Conservation (phyloP, 2,329 filamentous ascomycete species). For the Coniochaeta prunicola region DNA sequence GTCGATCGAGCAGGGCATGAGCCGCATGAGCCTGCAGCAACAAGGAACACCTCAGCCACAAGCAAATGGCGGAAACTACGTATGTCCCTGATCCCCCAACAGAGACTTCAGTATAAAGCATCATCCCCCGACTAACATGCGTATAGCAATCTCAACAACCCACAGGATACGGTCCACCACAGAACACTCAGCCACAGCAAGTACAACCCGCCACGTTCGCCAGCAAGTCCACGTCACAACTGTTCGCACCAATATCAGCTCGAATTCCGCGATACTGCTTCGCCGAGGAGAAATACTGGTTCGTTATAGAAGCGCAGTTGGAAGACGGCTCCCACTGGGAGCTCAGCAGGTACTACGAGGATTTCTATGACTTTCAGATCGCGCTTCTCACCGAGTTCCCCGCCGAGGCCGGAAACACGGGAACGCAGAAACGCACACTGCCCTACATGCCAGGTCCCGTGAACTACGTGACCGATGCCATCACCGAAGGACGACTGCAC, state of each 20-base stretch:
- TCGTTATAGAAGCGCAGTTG: constrained; percentile 85
- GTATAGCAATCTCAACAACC: constrained; percentile 20
- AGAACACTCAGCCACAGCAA: constrained; percentile 23
- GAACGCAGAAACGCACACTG: constrained; percentile 69
- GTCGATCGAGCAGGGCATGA: constrained; percentile 61
- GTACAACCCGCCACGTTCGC: constrained; percentile 29
- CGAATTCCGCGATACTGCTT: constrained; percentile 91
- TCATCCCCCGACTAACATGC: background rate
- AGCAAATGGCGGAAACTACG: background rate
- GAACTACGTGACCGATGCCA: constrained; percentile 95
- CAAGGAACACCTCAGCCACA: background rate
- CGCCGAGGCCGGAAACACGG: constrained; percentile 82
- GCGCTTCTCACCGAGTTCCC: constrained; percentile 88
- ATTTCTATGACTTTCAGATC: constrained; percentile 99
- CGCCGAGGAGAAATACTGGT: constrained; percentile 98
- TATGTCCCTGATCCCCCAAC: background rate
- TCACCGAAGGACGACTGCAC: constrained; percentile 85
- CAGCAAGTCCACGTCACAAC: constrained; percentile 39
- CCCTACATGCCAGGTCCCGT: constrained; percentile 98
- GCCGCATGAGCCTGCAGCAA: constrained; percentile 64
- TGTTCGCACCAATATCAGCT: constrained; percentile 72
- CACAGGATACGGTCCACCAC: constrained; percentile 25
- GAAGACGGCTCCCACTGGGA: constrained; percentile 92
- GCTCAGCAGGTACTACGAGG: constrained; percentile 89
- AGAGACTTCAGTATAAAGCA: constrained; percentile 9